Base-by-base conservation (phyloP, 2,329 filamentous ascomycete genomes). In the Colletotrichum sp. region DNA sequence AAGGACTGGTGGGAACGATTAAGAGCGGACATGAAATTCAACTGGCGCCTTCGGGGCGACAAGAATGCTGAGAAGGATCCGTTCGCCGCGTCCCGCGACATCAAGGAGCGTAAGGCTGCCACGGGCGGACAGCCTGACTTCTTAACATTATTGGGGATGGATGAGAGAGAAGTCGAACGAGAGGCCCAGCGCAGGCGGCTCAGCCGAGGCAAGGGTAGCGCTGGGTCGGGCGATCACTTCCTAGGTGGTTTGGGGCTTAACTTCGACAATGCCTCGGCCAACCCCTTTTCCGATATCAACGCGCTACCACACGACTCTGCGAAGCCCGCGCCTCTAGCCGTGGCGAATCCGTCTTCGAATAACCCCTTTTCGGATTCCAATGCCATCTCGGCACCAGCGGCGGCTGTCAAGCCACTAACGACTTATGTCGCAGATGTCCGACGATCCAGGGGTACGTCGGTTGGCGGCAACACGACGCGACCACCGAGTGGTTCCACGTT, bases 281-380 rank as follows among this genome's bases (percentile, higher is more conserved):
- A 90, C 76, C 89, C 89, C 4, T 91, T 91, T 79, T 87, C 87
- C 16, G 90, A 92, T 78, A 79, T 80, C 62, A 88, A 90, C 77
- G 84, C 84, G 32, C 78, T 86, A 36, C 78, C 84, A 5, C 84
- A 84, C 75, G 81, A 82, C 57, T 86, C 85, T 3, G 84, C 85
- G 64, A 85, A 85, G 72, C 83, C 85, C 7, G 80, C 82, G 63
- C 85, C 86, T 3, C 80, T 86, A 18, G 78, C 81, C 6, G 82
- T 85, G 60, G 78, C 69, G 55, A 79, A 81, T 13, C 32, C 44
- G 13, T 44, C 36, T 5, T 71, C 80, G 12, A 84, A 84, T 67
- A 86, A 88, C 71, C 88, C 89, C 4, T 91, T 91, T 78, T 86
- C 86, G 6, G 89, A 91, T 72, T 80, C 82, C 12, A 88, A 90